Percentiles rank a stretch among this genome's conserved stretches.
Evolutionary conservation across 129 eudicot species (phyloP).

Genomic region (Kitagawia praeruptora): DNA sequence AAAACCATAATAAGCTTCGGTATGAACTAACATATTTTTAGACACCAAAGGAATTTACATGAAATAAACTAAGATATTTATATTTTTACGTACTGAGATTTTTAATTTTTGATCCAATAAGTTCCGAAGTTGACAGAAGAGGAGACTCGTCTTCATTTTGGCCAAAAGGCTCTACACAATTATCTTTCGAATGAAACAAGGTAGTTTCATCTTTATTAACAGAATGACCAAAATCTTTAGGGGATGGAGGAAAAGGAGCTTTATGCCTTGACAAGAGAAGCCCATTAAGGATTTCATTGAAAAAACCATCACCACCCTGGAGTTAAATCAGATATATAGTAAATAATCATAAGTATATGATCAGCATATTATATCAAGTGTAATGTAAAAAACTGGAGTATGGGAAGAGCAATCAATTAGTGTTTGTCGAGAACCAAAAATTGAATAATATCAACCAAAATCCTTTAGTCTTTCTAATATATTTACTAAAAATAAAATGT

Average conservation of each 20-base stretch:
- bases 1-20: conserved; percentile 16
- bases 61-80: background rate
- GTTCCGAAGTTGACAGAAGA: conserved; percentile 41
- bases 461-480: background rate
- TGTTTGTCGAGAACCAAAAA: background rate
- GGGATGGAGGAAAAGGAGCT: conserved; percentile 73
- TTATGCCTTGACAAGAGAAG: conserved; percentile 80
- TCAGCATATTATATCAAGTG: background rate
- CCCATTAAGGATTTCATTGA: conserved; percentile 85
- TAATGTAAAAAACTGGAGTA: background rate
- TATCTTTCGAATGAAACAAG: conserved; percentile 29
- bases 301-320: conserved; percentile 99
- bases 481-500: background rate
- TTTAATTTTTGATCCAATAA: conserved; percentile 28
- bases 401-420: background rate
- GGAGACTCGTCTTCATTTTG: conserved; percentile 52
- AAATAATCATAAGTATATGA: background rate
- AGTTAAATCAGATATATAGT: conserved; percentile 2
- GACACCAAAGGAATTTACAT: background rate
- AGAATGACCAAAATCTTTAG: conserved; percentile 45
- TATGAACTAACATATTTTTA: background rate
- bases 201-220: conserved; percentile 28
- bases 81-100: conserved; percentile 36
- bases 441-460: background rate
- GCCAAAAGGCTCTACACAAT: conserved; percentile 29